These are phyloP conservation scores for Oryza rufipogon DNA, from an alignment of 176 grass and related monocot species.

Conservation along the genomic window DNA sequence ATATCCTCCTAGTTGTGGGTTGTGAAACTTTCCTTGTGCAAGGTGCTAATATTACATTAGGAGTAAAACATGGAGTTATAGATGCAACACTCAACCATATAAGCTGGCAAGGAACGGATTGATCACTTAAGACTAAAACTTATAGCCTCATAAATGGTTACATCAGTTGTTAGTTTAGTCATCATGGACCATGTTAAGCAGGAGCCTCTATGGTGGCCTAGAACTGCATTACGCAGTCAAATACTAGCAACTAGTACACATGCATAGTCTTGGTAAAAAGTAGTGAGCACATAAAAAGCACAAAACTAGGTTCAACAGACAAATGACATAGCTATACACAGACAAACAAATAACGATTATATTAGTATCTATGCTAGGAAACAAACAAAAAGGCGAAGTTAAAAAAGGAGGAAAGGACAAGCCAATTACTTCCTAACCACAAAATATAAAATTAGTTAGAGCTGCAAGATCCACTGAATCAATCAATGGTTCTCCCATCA, in stretches of 20 bases:
- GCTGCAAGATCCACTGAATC: slow-evolving; percentile 39
- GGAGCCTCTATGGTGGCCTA: neutral
- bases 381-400: slow-evolving; percentile 14
- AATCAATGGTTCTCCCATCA: slow-evolving; percentile 27
- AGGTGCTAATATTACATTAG: slow-evolving; percentile 19
- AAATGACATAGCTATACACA: slow-evolving; percentile 30
- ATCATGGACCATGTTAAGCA: slow-evolving; percentile 2
- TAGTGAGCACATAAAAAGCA: slow-evolving; percentile 25
- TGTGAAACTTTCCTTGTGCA: neutral
- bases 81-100: neutral
- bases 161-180: neutral
- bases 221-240: slow-evolving; percentile 22
- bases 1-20: slow-evolving; percentile 6
- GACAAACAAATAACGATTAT: slow-evolving; percentile 19
- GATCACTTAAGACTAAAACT: slow-evolving; percentile 10
- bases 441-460: slow-evolving; percentile 36
- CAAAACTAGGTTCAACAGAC: slow-evolving; percentile 28
- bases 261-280: slow-evolving; percentile 1
- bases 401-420: slow-evolving; percentile 32
- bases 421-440: neutral
- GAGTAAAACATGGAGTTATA: neutral
- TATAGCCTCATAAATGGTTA: slow-evolving; percentile 10
- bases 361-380: slow-evolving; percentile 18
- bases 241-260: slow-evolving; percentile 18
- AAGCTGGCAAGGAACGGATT: slow-evolving; percentile 25